Evolutionary conservation across 2,329 filamentous ascomycete species (phyloP).

Genomic region (Talaromyces sp.): DNA sequence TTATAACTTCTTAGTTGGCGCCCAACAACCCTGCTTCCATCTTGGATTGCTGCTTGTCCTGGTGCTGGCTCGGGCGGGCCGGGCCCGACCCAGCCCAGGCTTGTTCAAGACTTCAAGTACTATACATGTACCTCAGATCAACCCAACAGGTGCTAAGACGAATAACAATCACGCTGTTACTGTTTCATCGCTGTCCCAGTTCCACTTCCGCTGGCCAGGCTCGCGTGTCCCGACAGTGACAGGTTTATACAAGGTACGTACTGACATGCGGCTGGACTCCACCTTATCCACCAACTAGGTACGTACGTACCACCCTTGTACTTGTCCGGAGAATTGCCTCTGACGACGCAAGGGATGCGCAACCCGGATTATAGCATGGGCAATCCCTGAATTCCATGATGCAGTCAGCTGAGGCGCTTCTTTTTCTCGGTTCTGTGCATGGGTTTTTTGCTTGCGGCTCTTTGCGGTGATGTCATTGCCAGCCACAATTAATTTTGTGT

Average conservation of each 20-base stretch:
- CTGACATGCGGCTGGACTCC: too few species aligned
- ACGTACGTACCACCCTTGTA: background rate
- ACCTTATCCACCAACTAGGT: too few species aligned
- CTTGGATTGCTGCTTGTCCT: background rate
- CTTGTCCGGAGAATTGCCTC: background rate
- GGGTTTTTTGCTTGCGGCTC: background rate
- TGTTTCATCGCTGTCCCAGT: background rate
- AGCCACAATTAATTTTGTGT: background rate
- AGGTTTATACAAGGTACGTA: too few species aligned
- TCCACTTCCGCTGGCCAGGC: background rate
- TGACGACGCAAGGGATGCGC: background rate
- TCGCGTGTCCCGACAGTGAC: background rate
- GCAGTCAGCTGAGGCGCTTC: background rate
- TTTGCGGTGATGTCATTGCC: background rate
- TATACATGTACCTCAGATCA: background rate
- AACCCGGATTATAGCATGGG: background rate
- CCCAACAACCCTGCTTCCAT: background rate
- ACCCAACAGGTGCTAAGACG: background rate
- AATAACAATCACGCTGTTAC: background rate
- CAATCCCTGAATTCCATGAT: background rate
- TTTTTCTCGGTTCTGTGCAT: background rate
- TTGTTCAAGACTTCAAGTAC: background rate
- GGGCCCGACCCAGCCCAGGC: constrained; percentile 1
- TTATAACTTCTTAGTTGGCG: background rate
- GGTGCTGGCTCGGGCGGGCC: constrained; percentile 11